phyloP scores from a whole-genome alignment of 176 grass and related monocot species.

The Oryza brachyantha region DNA sequence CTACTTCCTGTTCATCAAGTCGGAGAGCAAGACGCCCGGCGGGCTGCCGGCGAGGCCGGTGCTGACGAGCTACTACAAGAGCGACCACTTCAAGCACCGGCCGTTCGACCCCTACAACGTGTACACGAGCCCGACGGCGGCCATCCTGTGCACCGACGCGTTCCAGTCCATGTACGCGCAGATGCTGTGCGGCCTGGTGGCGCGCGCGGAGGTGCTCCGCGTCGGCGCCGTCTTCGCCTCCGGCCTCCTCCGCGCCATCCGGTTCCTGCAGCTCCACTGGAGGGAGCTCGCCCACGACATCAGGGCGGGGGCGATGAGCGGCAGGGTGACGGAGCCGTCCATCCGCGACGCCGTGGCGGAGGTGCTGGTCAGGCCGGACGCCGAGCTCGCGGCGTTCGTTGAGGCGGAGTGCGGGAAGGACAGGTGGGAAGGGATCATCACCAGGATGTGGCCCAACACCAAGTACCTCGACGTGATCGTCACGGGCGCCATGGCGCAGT shows the following conservation, averaged over 20 bases:
- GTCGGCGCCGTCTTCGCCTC: conserved; percentile 96
- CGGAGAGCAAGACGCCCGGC: conserved; percentile 83
- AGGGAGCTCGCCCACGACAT: conserved; percentile 63
- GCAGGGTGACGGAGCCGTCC: conserved; percentile 44
- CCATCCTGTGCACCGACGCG: conserved; percentile 86
- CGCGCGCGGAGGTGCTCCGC: conserved; percentile 74
- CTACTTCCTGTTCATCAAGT: conserved; percentile 94
- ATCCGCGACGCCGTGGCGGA: conserved; percentile 37
- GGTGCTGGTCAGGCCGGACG: neutral
- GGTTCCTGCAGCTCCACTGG: conserved; percentile 92
- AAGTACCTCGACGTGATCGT: conserved; percentile 99
- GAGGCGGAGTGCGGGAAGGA: conserved; percentile 48
- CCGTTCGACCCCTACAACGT: conserved; percentile 75
- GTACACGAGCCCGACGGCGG: conserved; percentile 89
- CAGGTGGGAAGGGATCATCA: conserved; percentile 73
- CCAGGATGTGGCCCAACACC: conserved; percentile 84
- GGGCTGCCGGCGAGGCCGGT: conserved; percentile 76
- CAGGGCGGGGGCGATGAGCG: conserved; percentile 42
- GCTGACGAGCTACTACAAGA: conserved; percentile 99
- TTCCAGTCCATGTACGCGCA: conserved; percentile 98
- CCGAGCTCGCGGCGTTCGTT: neutral
- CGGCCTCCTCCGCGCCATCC: conserved; percentile 88
- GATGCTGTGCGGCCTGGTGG: conserved; percentile 38
- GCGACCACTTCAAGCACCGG: conserved; percentile 80
- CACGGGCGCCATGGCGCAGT: conserved; percentile 95